These are phyloP conservation scores for Teratosphaeria pseudoeucalypti DNA, from an alignment of 2,329 filamentous ascomycete species.

Conservation along the genomic window DNA sequence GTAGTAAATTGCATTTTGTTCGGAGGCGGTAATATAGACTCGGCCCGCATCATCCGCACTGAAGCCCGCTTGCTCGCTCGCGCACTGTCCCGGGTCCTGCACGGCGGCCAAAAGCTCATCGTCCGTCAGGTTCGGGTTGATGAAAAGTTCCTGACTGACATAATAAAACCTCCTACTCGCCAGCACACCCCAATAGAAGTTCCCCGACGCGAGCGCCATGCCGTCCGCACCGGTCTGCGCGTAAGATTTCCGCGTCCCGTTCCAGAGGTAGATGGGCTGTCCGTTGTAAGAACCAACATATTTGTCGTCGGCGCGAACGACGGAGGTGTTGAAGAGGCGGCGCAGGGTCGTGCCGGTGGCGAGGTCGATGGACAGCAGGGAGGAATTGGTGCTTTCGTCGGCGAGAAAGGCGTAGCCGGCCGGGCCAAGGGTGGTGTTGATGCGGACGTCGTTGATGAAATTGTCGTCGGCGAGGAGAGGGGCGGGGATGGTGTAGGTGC, in stretches of 20 bases:
- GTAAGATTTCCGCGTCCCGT: slow-evolving; percentile 15
- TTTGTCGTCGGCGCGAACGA: slow-evolving; percentile 28
- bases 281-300: slow-evolving; percentile 31
- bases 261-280: slow-evolving; percentile 18
- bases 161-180: slow-evolving; percentile 33
- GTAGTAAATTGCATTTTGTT: slow-evolving; percentile 37
- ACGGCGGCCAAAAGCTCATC: slow-evolving; percentile 28
- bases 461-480: slow-evolving; percentile 24
- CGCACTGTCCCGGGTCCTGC: slow-evolving; percentile 30
- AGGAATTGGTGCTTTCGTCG: slow-evolving; percentile 29
- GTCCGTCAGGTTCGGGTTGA: slow-evolving; percentile 25
- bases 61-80: slow-evolving; percentile 33
- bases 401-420: slow-evolving; percentile 34
- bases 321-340: slow-evolving; percentile 29
- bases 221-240: slow-evolving; percentile 17
- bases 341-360: slow-evolving; percentile 26
- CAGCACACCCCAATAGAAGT: slow-evolving; percentile 35
- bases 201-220: slow-evolving; percentile 30
- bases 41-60: slow-evolving; percentile 33
- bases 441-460: slow-evolving; percentile 34
- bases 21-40: slow-evolving; percentile 32
- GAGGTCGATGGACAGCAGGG: slow-evolving; percentile 31
- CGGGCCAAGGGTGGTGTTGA: slow-evolving; percentile 34
- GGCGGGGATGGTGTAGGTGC: slow-evolving; percentile 30
- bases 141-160: slow-evolving; percentile 26